phyloP scores from a whole-genome alignment of 1,284 basidiomycete genomes.

The Cryptococcus sp. region DNA sequence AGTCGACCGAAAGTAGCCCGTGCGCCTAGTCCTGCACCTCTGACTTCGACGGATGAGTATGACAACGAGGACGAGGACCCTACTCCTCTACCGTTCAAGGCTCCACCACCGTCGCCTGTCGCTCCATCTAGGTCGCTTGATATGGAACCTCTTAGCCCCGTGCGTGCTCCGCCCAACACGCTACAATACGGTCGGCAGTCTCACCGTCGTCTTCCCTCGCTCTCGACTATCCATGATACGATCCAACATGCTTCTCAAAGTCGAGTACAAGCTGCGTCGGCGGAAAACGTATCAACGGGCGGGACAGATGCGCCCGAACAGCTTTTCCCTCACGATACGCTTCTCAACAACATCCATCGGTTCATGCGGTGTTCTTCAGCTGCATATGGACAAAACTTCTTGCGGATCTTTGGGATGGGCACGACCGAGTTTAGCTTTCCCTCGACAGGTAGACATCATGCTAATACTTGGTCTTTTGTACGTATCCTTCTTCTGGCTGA shows the following conservation, averaged over 20 bases:
- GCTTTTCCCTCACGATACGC: constrained; percentile 47
- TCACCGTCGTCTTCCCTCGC: constrained; percentile 2
- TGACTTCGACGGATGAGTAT: too few relatives aligned
- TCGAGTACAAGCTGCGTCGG: constrained; percentile 3
- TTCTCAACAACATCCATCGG: constrained; percentile 49
- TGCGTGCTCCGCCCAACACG: neutral
- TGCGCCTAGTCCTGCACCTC: too few relatives aligned
- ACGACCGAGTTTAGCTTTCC: constrained; percentile 49
- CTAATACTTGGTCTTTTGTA: constrained; percentile 48
- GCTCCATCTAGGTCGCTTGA: neutral
- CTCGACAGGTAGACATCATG: constrained; percentile 47
- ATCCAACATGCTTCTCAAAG: constrained; percentile 13
- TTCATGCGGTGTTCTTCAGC: constrained; percentile 51
- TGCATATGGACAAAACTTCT: constrained; percentile 49
- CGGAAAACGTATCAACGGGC: neutral
- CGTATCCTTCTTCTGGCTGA: constrained; percentile 1
- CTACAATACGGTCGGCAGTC: too few relatives aligned
- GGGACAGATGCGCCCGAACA: constrained; percentile 16
- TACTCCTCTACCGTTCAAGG: neutral
- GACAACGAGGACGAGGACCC: too few relatives aligned
- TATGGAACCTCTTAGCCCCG: neutral
- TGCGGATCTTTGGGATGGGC: constrained; percentile 50
- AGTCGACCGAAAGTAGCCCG: too few relatives aligned
- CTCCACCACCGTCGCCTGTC: constrained; percentile 7
- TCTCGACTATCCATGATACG: constrained; percentile 8